Conservation (phyloP, 2,329 filamentous ascomycete genomes). For the Colletotrichum liaoningense region DNA sequence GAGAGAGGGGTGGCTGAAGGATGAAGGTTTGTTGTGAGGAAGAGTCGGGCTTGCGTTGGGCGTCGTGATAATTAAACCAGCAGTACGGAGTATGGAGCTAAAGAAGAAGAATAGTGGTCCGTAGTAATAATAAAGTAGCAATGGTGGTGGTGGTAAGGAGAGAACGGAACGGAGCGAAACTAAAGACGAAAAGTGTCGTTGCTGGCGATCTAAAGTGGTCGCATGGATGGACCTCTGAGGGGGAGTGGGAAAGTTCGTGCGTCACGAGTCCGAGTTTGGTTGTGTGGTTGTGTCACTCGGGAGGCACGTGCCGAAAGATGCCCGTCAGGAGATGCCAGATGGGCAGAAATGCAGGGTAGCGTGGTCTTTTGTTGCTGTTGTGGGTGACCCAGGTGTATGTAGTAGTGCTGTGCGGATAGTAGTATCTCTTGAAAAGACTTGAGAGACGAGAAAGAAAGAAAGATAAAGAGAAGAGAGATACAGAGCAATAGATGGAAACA, state of each 20-base stretch:
- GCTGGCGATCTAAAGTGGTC: slow-evolving; percentile 21
- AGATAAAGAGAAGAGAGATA: not conserved
- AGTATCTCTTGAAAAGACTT: not conserved
- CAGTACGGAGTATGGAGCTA: not conserved
- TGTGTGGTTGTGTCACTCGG: slow-evolving; percentile 28
- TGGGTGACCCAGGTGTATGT: not conserved
- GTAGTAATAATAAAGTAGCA: not conserved
- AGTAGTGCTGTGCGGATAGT: no score
- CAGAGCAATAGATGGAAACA: not conserved
- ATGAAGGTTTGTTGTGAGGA: not conserved
- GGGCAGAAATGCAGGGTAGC: not conserved
- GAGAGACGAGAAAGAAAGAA: not conserved
- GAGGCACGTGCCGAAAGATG: slow-evolving; percentile 17
- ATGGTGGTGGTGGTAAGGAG: not conserved
- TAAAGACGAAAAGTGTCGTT: slow-evolving; percentile 1
- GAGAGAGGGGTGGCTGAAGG: not conserved
- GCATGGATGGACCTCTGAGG: slow-evolving; percentile 19
- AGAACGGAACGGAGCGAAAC: not conserved
- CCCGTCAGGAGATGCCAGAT: not conserved
- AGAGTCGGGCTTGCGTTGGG: not conserved
- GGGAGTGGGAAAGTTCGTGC: slow-evolving; percentile 16
- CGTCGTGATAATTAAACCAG: not conserved
- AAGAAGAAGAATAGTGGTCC: no score
- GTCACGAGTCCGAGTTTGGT: slow-evolving; percentile 29
- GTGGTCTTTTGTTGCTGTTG: not conserved